phyloP scores from a whole-genome alignment of 163 green algal genomes.

The Chlamydomonas reinhardtii region DNA sequence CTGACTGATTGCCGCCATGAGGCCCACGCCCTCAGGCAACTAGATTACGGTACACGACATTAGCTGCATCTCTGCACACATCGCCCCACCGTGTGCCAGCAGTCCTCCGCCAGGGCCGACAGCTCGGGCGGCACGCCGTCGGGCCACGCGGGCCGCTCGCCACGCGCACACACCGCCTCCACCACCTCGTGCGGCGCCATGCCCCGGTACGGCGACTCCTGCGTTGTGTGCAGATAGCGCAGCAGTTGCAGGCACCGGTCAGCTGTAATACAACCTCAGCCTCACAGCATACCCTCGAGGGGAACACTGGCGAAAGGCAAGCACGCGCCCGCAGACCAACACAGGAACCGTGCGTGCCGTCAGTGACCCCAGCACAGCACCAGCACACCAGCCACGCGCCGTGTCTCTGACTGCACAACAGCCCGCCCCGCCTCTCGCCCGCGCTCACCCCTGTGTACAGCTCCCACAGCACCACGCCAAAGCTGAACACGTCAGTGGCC shows the following conservation, averaged over 20 bases:
- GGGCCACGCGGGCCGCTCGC: conserved; percentile 43
- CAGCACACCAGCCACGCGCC: not conserved
- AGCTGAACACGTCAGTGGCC: conserved; percentile 70
- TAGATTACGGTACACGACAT: too few relatives aligned
- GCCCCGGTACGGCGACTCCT: conserved; percentile 50
- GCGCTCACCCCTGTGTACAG: conserved; percentile 50
- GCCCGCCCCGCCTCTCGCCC: too few relatives aligned
- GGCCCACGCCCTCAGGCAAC: not conserved
- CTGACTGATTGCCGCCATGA: too few relatives aligned
- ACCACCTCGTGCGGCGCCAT: conserved; percentile 54
- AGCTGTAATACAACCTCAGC: too few relatives aligned
- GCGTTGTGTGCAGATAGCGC: not conserved
- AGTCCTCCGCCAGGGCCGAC: conserved; percentile 36
- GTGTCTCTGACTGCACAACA: too few relatives aligned
- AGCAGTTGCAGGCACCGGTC: too few relatives aligned
- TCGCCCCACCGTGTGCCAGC: conserved; percentile 47
- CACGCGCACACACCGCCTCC: conserved; percentile 39
- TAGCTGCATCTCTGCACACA: not conserved
- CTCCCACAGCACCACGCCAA: conserved; percentile 72
- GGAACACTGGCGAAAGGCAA: too few relatives aligned
- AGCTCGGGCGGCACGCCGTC: not conserved
- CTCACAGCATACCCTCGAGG: too few relatives aligned
- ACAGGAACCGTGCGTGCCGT: too few relatives aligned
- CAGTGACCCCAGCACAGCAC: not conserved
- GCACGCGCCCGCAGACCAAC: too few relatives aligned